These are phyloP conservation scores for Entomortierella parvispora DNA, from an alignment of 192 early-diverging fungal species.

Conservation along the genomic window DNA sequence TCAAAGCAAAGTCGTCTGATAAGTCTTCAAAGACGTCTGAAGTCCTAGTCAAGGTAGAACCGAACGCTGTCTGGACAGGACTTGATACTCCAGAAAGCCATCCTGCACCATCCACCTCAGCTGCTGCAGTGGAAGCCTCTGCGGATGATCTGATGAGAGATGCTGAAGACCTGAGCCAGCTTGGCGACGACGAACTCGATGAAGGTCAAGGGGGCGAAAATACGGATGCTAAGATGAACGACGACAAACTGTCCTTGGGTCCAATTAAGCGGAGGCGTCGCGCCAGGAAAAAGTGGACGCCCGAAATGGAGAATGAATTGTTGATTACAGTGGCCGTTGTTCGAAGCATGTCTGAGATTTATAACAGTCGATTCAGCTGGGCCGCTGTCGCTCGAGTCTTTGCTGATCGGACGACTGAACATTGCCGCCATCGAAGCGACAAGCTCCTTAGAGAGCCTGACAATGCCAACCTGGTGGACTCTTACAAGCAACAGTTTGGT, in stretches of 20 bases:
- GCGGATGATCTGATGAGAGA: too few relatives aligned
- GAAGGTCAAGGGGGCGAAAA: too few relatives aligned
- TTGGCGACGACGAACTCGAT: too few relatives aligned
- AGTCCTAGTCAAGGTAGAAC: too few relatives aligned
- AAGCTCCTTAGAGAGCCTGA: conserved; percentile 20
- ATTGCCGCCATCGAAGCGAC: conserved; percentile 42
- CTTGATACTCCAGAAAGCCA: too few relatives aligned
- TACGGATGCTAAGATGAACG: neutral
- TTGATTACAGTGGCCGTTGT: conserved; percentile 16
- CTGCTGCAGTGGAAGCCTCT: too few relatives aligned
- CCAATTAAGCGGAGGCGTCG: conserved; percentile 11
- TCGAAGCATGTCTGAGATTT: conserved; percentile 19
- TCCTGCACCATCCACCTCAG: too few relatives aligned
- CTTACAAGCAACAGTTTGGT: conserved; percentile 23
- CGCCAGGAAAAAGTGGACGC: conserved; percentile 12
- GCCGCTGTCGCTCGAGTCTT: conserved; percentile 9
- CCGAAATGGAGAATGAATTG: conserved; percentile 20
- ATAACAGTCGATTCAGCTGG: conserved; percentile 38
- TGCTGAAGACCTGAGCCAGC: too few relatives aligned
- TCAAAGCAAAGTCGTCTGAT: too few relatives aligned
- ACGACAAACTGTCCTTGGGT: conserved; percentile 1
- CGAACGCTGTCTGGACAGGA: too few relatives aligned
- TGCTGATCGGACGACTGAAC: conserved; percentile 7
- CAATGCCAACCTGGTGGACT: conserved; percentile 9
- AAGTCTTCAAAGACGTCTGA: too few relatives aligned